Conservation (phyloP, 768 basidiomycete species). For the Erythrobasidium yunnanense region DNA sequence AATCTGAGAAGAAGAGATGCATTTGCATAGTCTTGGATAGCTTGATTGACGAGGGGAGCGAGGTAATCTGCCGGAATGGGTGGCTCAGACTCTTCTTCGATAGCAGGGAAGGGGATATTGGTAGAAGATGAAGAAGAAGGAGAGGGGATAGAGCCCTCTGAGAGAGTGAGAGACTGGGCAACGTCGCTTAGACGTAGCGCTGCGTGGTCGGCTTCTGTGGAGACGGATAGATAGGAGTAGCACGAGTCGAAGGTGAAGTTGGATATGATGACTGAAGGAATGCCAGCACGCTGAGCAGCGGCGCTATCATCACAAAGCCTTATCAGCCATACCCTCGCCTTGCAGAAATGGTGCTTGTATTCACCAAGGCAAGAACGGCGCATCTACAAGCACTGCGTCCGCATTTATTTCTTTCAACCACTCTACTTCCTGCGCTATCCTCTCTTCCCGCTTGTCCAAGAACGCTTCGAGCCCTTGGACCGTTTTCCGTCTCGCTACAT, state of each 20-base stretch:
- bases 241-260: conserved; percentile 80
- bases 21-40: conserved; percentile 56
- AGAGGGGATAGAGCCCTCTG: too few species aligned
- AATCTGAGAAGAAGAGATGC: conserved; percentile 61
- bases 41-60: conserved; percentile 55
- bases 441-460: conserved; percentile 49
- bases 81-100: conserved; percentile 43
- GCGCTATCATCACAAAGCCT: conserved; percentile 39
- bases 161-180: too few species aligned
- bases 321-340: not conserved
- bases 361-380: conserved; percentile 28
- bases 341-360: not conserved
- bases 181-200: not conserved
- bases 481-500: conserved; percentile 62
- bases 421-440: conserved; percentile 56
- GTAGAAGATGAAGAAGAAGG: too few species aligned
- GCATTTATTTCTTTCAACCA: conserved; percentile 41
- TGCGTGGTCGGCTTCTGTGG: not conserved
- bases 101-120: too few species aligned
- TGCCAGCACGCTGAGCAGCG: conserved; percentile 53
- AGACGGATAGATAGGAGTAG: conserved; percentile 61
- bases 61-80: conserved; percentile 51
- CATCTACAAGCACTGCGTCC: conserved; percentile 15
- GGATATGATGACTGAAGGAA: conserved; percentile 64
- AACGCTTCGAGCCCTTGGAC: conserved; percentile 55